These are phyloP conservation scores for Suillus sp. DNA, from an alignment of 768 basidiomycete species.

Conservation along the genomic window DNA sequence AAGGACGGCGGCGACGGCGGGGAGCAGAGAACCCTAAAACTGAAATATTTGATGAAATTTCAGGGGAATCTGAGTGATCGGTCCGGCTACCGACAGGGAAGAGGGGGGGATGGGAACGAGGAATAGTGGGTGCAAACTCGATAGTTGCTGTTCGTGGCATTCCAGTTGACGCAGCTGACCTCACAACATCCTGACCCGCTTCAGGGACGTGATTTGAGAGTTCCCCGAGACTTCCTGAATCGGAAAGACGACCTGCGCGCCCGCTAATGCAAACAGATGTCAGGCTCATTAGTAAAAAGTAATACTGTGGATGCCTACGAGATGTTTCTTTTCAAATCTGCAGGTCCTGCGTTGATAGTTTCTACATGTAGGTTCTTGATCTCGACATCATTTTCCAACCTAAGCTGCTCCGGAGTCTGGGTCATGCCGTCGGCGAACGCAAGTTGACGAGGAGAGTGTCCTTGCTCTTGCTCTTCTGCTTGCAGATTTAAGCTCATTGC, in stretches of 20 bases:
- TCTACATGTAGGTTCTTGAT: constrained; percentile 8
- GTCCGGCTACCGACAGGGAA: constrained; percentile 29
- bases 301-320: neutral
- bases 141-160: constrained; percentile 49
- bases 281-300: constrained; percentile 17
- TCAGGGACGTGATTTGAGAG: neutral
- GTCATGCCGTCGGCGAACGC: constrained; percentile 7
- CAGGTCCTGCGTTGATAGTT: neutral
- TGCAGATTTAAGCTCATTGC: constrained; percentile 11
- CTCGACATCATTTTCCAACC: neutral
- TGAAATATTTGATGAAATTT: constrained; percentile 13
- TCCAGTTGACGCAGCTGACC: constrained; percentile 13
- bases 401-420: constrained; percentile 9
- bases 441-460: constrained; percentile 10
- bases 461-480: neutral
- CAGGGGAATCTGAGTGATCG: constrained; percentile 14
- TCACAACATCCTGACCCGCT: neutral
- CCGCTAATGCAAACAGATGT: neutral
- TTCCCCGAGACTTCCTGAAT: constrained; percentile 32
- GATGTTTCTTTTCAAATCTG: neutral
- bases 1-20: constrained; percentile 19
- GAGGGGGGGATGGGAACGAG: constrained; percentile 28
- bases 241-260: constrained; percentile 37
- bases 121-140: constrained; percentile 50
- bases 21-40: neutral